Evolutionary conservation across 2,329 filamentous ascomycete species (phyloP), one percentile per base, ranked within the genome.

Genomic region (Drechslerella dactyloides): DNA sequence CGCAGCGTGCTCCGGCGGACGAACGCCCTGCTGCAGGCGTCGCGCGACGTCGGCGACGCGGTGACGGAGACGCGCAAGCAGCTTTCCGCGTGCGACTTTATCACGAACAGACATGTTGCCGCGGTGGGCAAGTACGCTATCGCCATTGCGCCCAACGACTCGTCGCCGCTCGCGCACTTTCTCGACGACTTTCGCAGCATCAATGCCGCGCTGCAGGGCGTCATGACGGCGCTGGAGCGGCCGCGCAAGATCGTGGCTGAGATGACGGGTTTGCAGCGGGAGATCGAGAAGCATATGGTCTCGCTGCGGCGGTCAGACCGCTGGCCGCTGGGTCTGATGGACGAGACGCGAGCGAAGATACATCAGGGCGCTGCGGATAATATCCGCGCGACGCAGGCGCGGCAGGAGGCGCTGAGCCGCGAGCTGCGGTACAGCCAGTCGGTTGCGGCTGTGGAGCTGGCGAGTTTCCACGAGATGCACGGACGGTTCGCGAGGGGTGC

Each of bases 351-450:
- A 33, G 75, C 75, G 19, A 88, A 90, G 78, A 84, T 92, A 8
- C 89, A 92, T 76, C 89, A 91, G 74, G 94, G 97, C 66, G 90
- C 90, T 48, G 90, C 92, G 80, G 89, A 90, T 74, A 91, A 90
- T 76, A 90, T 91, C 40, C 84, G 86, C 13, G 87, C 88, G 74
- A 86, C 86, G 21, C 85, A 88, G 74, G 80, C 83, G 17, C 91
- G 97, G 78, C 85, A 90, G 10, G 85, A 88, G 19, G 85, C 87
- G 48, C 80, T 96, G n/a, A 88, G 89, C 0, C 86, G 86, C 57
- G 94, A 99, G 80, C 82, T 99, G 62, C 83, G 91, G 55, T 96
- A 94, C 79, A 96, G 93, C 53, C 93, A 97, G 81, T 91, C 96
- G 79, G 91, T 93, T 13, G 93, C 97, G 23, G 93, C 96, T 5